A percentile compares a stretch with the other conserved stretches of the same genome.
Evolutionary conservation across 768 basidiomycete species (phyloP).

Genomic region (Amanita muscaria): DNA sequence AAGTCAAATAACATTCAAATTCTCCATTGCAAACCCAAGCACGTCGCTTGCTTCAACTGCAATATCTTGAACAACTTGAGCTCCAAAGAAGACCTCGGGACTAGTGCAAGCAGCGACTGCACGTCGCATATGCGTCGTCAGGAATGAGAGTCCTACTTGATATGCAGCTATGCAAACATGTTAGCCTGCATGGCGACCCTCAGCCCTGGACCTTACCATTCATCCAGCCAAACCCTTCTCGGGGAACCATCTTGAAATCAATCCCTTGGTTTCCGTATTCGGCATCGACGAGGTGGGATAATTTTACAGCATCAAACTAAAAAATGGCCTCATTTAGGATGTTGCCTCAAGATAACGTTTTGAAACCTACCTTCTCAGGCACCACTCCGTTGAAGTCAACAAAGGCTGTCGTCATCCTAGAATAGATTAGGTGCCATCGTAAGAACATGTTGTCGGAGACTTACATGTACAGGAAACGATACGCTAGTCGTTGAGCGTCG

Average conservation of each 20-base stretch:
- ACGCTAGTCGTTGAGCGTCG: conserved; percentile 87
- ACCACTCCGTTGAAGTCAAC: conserved; percentile 98
- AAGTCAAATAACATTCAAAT: conserved; percentile 25
- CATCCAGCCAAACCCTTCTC: conserved; percentile 99
- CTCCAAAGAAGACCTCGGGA: conserved; percentile 81
- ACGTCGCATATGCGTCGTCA: conserved; percentile 90
- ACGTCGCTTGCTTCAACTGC: conserved; percentile 38
- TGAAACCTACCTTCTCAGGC: conserved; percentile 75
- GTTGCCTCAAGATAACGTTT: neutral
- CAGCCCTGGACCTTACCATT: conserved; percentile 53
- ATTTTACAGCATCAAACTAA: conserved; percentile 91
- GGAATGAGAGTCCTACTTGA: conserved; percentile 92
- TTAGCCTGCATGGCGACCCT: neutral
- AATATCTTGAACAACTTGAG: conserved; percentile 10
- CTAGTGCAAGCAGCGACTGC: conserved; percentile 93
- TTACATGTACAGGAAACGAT: conserved; percentile 97
- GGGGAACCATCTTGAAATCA: conserved; percentile 95
- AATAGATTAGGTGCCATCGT: neutral
- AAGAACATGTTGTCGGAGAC: neutral
- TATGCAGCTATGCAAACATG: conserved; percentile 67
- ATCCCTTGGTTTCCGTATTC: conserved; percentile 96
- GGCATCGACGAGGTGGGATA: conserved; percentile 93
- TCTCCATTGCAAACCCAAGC: conserved; percentile 58
- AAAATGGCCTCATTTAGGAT: conserved; percentile 1
- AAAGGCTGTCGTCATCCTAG: conserved; percentile 86